A percentile compares a stretch with the other conserved stretches of the same genome.
Evolutionary conservation across 768 basidiomycete species (phyloP).

Genomic region (Lenzites betulinus): DNA sequence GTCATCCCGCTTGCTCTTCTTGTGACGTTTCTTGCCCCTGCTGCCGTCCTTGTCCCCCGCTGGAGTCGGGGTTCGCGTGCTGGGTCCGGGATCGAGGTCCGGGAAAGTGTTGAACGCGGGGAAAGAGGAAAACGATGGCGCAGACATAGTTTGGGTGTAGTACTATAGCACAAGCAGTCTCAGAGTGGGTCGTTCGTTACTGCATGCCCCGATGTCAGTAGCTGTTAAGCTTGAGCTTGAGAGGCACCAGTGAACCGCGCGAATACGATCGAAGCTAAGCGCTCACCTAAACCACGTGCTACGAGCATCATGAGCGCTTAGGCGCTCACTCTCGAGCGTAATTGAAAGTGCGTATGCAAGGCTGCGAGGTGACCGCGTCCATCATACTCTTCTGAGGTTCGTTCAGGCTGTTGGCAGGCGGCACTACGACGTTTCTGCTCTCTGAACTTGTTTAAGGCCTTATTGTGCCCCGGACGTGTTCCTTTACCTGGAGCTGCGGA

Average conservation of each 20-base stretch:
- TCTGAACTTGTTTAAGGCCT: not conserved
- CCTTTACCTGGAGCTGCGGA: too few species aligned
- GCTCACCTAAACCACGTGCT: conserved; percentile 3
- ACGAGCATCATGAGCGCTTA: conserved; percentile 4
- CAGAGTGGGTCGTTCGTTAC: not conserved
- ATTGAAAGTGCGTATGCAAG: not conserved
- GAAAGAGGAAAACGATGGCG: conserved; percentile 70
- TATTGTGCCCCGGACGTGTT: too few species aligned
- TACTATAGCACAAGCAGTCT: conserved; percentile 34
- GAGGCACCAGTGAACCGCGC: not conserved
- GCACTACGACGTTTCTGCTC: not conserved
- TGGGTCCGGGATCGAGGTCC: conserved; percentile 51
- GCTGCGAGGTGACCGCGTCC: not conserved
- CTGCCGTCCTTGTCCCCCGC: conserved; percentile 14
- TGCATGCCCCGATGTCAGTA: not conserved
- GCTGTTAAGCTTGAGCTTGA: not conserved
- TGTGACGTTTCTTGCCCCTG: conserved; percentile 14
- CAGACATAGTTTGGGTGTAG: conserved; percentile 62
- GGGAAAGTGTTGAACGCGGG: conserved; percentile 76
- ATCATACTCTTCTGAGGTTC: not conserved
- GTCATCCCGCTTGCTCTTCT: conserved; percentile 1
- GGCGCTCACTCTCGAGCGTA: conserved; percentile 1
- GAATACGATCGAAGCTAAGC: not conserved
- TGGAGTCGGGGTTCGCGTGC: conserved; percentile 28
- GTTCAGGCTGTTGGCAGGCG: conserved; percentile 7